Evolutionary conservation across 441 rosid species (phyloP), one percentile per base, ranked within the genome.

Genomic region (Dalechampia spathulata): DNA sequence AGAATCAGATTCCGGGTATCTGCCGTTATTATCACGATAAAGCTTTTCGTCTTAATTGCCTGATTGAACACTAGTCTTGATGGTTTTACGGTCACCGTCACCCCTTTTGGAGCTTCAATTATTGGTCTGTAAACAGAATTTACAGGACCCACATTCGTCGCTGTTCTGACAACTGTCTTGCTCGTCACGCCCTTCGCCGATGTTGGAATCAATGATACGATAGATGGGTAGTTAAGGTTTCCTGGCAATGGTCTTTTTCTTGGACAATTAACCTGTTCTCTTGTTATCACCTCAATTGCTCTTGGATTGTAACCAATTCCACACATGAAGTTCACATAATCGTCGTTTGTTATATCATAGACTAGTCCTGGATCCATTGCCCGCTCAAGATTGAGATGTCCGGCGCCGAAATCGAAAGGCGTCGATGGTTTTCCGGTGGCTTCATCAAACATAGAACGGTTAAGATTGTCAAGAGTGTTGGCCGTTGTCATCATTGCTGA

Each of bases 401-500:
- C 96, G 0, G 90, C 75, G 25, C 95, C 96, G 23, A 63, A 65
- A 71, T 79, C 90, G 8, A 80, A 89, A 0, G 95, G 78, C 0
- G 81, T 75, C 0, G 80, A 63, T 1, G 67, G 43, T 28, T 86
- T 82, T 11, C 87, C 85, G 2, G 82, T 86, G 26, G 92, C 75
- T 60, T 83, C 96, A 41, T 89, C 90, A 1, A 63, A 72, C 76
- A 89, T 68, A 12, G 73, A 62, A 7, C 66, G 76, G 34, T 73
- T 70, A 19, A 60, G 34, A 57, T 89, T 89, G 39, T 83, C 83
- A 0, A 73, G 44, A 16, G 71, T 21, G 22, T 63, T 77, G 0
- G 92, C 83, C 0, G 85, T 88, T 2, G 92, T 86, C 95, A 88
- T 80, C 92, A 88, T 75, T 0, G 95, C 90, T 0, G 96, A 86